A percentile compares a stretch with the other conserved stretches of the same genome.
Evolutionary conservation across 2,329 filamentous ascomycete species (phyloP).

Genomic region (Camillea tinctor): DNA sequence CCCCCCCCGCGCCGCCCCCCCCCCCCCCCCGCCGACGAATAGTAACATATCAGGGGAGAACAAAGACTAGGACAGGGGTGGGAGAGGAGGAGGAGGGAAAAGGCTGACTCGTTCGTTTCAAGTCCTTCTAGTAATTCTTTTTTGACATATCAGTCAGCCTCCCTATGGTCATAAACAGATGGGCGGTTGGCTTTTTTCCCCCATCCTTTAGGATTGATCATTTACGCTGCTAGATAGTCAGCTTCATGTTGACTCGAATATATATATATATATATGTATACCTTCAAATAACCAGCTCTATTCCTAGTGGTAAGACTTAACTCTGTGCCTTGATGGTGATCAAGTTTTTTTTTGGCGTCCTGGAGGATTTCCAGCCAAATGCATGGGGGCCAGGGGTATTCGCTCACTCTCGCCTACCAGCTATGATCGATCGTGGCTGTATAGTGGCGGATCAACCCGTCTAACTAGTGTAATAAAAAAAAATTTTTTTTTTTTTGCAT

Average conservation of each 20-base stretch:
- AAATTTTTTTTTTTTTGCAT: not conserved
- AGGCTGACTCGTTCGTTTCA: not conserved
- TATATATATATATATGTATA: not conserved
- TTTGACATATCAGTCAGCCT: not conserved
- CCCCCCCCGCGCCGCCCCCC: too few species aligned
- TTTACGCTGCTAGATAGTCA: not conserved
- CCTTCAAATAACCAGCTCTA: too few species aligned
- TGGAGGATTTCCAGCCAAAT: not conserved
- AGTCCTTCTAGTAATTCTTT: not conserved
- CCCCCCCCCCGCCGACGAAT: too few species aligned
- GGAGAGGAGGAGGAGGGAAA: not conserved
- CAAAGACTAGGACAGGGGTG: not conserved
- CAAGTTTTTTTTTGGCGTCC: not conserved
- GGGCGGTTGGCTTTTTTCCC: not conserved
- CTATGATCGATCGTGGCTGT: not conserved
- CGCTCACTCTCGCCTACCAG: not conserved
- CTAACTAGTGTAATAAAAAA: not conserved
- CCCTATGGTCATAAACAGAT: too few species aligned
- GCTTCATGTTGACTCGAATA: not conserved
- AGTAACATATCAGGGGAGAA: not conserved
- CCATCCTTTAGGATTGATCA: not conserved
- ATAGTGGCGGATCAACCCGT: not conserved
- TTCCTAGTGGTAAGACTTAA: not conserved
- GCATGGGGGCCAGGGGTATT: not conserved
- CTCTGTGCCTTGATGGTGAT: not conserved